Evolutionary conservation across 192 early-diverging fungal genomes (phyloP), one percentile per base, ranked within the genome.

Genomic region (Phlyctochytrium planicorne): DNA sequence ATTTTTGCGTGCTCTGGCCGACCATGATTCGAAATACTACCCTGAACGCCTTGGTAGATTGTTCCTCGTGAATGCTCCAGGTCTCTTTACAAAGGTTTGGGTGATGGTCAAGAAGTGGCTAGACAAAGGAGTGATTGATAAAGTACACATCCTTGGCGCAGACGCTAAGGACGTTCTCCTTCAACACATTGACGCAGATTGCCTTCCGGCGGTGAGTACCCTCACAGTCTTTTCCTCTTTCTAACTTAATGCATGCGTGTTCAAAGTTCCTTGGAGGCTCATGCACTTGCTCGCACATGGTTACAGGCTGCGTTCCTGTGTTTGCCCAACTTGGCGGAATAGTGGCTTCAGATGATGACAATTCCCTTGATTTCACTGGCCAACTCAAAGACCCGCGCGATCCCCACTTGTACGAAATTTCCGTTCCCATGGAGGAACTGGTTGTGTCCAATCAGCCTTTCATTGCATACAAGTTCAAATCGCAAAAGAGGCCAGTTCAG

Each of bases 41-140:
- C 75, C 75, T 29, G 75, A 76, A 55, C 57, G 75, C 30, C 53
- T 76, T 53, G 70, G 60, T 20, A 67, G 64, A 52, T 67, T 76
- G 12, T 76, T 76, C 40, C 61, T 76, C 14, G 71, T 76, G 17
- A 76, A 76, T 66, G 64, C 75, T 33, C 75, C 75, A 70, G 73
- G 66, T 6, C 32, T 76, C 17, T 76, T 76, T 37, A 27, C 75
- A 6, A 61, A 64, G 14, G 71, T 67, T 29, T 76, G 75, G 75
- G 63, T 34, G 31, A 68, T 76, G 60, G 59, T 76, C 34, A 73
- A 63, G n/a, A 53, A 60, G 25, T 76, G 75, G 75, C 60, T 76
- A 4, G 75, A 76, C 71, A 72, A 76, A 52, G 65, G 70, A 25
- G 70, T 73, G 30, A 20, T 76, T 17, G 75, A 76, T 30, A 76